These are phyloP conservation scores for Monosporascus sp. DNA, from an alignment of 2,329 filamentous ascomycete genomes.

Conservation along the genomic window DNA sequence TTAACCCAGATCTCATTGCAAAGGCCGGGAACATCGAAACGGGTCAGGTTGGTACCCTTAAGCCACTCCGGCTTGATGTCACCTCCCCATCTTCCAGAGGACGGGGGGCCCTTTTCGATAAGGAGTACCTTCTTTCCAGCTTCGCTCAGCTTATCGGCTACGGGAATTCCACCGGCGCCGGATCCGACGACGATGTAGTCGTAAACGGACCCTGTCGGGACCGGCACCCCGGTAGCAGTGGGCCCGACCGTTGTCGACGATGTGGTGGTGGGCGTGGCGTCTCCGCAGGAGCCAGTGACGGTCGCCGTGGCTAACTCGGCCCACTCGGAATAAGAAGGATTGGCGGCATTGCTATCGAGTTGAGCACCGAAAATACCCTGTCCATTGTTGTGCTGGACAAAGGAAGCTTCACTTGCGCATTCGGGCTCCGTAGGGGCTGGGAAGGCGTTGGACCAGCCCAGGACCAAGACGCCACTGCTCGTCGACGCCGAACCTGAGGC, in stretches of 20 bases:
- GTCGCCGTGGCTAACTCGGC: constrained; percentile 39
- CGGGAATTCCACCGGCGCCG: constrained; percentile 54
- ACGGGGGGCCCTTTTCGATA: constrained; percentile 56
- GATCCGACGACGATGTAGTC: constrained; percentile 59
- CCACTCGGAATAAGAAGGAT: constrained; percentile 39
- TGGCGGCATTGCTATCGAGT: constrained; percentile 31
- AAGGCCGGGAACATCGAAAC: constrained; percentile 67
- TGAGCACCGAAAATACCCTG: constrained; percentile 49
- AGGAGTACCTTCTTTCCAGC: constrained; percentile 61
- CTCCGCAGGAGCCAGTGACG: constrained; percentile 30
- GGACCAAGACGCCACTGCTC: constrained; percentile 36
- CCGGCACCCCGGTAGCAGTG: constrained; percentile 29
- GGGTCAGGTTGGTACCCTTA: constrained; percentile 56
- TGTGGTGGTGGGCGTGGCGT: constrained; percentile 21
- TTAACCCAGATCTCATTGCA: constrained; percentile 67
- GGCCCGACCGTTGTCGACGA: constrained; percentile 17
- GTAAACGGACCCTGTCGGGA: constrained; percentile 37
- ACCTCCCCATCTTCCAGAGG: constrained; percentile 61
- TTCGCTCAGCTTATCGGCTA: constrained; percentile 59
- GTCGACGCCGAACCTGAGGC: constrained; percentile 39
- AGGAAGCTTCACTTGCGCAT: constrained; percentile 39
- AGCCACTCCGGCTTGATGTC: constrained; percentile 59
- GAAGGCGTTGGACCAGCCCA: constrained; percentile 54
- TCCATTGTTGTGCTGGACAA: constrained; percentile 52
- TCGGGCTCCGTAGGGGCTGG: constrained; percentile 35